Evolutionary conservation across 164 flowering plant species (phyloP), one percentile per base, ranked within the genome.

Genomic region (Liriodendron chinense): DNA sequence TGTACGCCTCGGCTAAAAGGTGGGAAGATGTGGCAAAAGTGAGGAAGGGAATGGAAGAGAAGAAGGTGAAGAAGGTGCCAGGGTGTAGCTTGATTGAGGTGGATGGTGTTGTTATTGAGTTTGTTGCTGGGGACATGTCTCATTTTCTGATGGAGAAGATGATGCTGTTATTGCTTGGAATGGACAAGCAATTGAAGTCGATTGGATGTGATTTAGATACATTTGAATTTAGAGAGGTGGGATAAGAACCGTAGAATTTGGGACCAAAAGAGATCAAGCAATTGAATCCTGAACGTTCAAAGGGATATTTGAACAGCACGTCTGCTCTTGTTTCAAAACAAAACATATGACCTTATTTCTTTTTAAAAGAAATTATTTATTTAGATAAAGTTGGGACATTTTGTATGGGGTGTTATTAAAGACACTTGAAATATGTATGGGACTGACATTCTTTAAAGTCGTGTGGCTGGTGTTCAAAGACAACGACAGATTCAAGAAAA

Each of bases 81-180:
- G 90, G 92, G 2, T 86, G 87, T 74, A 89, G 92, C 74, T 77
- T 72, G 57, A 83, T 86, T 77, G 91, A 84, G 76, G 78, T 85
- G 8, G 80, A 79, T 78, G 88, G 88, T 73, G 78, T 68, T 47
- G 78, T 84, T 25, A 28, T 49, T 50, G 86, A 82, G 66, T 87
- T 85, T 72, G 82, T 81, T 75, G 85, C 84, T 13, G 87, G 89
- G 75, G 76, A 83, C 65, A 76, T 65, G 65, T 79, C 80, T 73
- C 83, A 80, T 75, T 66, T 20, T 34, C 64, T 72, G 13, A 80
- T 76, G 75, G 82, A 80, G 24, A 82, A 81, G 2, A 75, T 80
- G 43, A 62, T 68, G 10, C 64, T 43, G 14, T 9, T 77, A n/a
- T 78, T 76, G 80, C 65, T 77, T 68, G 78, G 78, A 26, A 81